Conservation (phyloP, 2,329 filamentous ascomycete species). For the Fusarium xyrophilum region DNA sequence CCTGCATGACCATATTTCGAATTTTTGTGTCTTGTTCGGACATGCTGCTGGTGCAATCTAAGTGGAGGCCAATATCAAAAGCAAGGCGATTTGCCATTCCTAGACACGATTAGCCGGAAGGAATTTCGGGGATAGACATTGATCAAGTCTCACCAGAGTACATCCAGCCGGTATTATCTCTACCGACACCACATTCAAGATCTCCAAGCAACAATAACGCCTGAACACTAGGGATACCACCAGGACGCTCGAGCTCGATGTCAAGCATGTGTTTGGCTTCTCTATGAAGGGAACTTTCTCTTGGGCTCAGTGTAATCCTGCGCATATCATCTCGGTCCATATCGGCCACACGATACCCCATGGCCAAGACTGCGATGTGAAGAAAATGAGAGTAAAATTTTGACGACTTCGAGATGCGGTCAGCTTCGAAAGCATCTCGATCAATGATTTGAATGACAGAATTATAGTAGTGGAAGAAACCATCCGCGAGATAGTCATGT, state of each 20-base stretch:
- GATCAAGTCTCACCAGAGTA: slow-evolving; percentile 53
- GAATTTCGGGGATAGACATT: not conserved
- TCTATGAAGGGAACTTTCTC: slow-evolving; percentile 60
- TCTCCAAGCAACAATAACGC: slow-evolving; percentile 60
- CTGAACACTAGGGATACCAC: slow-evolving; percentile 60
- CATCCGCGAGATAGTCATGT: slow-evolving; percentile 59
- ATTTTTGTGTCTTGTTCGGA: slow-evolving; percentile 56
- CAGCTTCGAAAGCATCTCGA: slow-evolving; percentile 56
- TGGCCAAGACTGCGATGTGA: slow-evolving; percentile 59
- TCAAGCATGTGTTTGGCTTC: slow-evolving; percentile 64
- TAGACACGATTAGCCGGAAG: slow-evolving; percentile 10
- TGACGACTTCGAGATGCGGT: slow-evolving; percentile 53
- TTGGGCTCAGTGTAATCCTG: slow-evolving; percentile 53
- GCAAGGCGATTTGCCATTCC: slow-evolving; percentile 55
- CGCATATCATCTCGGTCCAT: slow-evolving; percentile 56
- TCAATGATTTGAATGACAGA: slow-evolving; percentile 57
- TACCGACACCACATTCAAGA: slow-evolving; percentile 60
- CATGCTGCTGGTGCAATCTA: slow-evolving; percentile 53
- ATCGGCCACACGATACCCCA: slow-evolving; percentile 60
- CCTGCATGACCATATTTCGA: slow-evolving; percentile 59
- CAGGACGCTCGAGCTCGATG: slow-evolving; percentile 58
- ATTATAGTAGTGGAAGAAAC: slow-evolving; percentile 62
- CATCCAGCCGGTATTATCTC: slow-evolving; percentile 63
- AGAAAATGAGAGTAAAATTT: slow-evolving; percentile 61
- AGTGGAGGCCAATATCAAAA: slow-evolving; percentile 58